Conservation (phyloP, 2,329 filamentous ascomycete species). For the Colletotrichum spaethianum region DNA sequence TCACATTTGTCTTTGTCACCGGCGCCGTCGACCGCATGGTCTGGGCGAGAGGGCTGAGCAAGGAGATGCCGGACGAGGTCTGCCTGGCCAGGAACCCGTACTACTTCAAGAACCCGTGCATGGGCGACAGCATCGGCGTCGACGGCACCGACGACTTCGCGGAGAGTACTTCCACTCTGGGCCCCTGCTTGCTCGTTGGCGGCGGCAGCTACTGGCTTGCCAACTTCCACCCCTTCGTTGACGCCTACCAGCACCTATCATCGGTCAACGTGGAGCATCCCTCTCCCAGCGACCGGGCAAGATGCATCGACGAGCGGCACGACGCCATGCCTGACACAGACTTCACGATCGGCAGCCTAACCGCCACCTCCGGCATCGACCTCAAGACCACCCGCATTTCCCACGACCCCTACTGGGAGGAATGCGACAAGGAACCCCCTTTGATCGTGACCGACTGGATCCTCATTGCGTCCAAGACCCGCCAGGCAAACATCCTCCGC, state of each 20-base stretch:
- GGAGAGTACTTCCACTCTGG: conserved; percentile 58
- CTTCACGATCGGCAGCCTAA: conserved; percentile 54
- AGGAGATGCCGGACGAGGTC: conserved; percentile 56
- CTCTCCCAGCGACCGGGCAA: conserved; percentile 55
- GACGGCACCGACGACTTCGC: conserved; percentile 47
- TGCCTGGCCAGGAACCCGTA: conserved; percentile 59
- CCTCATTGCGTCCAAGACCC: conserved; percentile 53
- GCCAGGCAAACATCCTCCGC: conserved; percentile 58
- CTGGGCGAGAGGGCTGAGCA: conserved; percentile 57
- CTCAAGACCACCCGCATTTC: conserved; percentile 60
- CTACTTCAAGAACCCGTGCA: conserved; percentile 57
- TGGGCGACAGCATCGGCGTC: conserved; percentile 62
- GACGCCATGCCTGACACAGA: conserved; percentile 51
- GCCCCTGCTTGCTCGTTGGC: conserved; percentile 56
- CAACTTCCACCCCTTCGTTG: conserved; percentile 61
- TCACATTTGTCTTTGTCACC: conserved; percentile 56
- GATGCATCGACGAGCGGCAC: conserved; percentile 54
- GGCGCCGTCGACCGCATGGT: conserved; percentile 55
- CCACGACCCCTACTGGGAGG: conserved; percentile 62
- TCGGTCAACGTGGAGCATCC: conserved; percentile 56
- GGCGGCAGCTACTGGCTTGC: conserved; percentile 58
- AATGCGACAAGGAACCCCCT: conserved; percentile 55
- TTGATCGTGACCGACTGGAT: conserved; percentile 61
- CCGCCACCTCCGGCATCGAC: conserved; percentile 58
- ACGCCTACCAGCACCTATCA: conserved; percentile 49